Percentiles rank a stretch among this genome's conserved stretches.
These are phyloP conservation scores for Curvularia hawaiiensis DNA, from an alignment of 2,329 filamentous ascomycete species.

Conservation along the genomic window DNA sequence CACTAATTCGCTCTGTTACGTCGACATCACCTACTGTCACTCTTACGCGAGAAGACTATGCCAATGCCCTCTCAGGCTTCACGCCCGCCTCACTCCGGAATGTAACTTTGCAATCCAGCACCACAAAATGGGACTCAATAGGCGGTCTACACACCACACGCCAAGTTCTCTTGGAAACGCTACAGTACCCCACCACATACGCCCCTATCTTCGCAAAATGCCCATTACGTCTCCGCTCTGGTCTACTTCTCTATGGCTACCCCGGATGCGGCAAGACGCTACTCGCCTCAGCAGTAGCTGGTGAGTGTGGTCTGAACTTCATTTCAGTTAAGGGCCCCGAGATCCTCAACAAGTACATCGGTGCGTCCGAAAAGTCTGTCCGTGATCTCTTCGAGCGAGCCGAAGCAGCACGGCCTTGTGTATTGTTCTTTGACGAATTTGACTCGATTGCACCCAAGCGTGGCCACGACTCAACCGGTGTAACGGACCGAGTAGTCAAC, in stretches of 20 bases:
- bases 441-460: conserved; percentile 97
- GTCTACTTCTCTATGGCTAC: conserved; percentile 90
- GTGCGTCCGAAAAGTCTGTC: conserved; percentile 94
- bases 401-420: conserved; percentile 86
- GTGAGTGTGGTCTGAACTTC: conserved; percentile 97
- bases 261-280: conserved; percentile 97
- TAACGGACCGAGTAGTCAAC: conserved; percentile 98
- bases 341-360: conserved; percentile 99
- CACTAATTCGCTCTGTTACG: conserved; percentile 80
- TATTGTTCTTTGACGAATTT: conserved; percentile 98
- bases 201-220: conserved; percentile 97
- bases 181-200: conserved; percentile 97
- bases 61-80: conserved; percentile 84
- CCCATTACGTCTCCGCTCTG: conserved; percentile 90
- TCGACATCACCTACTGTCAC: conserved; percentile 56
- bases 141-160: conserved; percentile 86
- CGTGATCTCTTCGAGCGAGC: conserved; percentile 94
- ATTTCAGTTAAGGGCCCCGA: conserved; percentile 98
- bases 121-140: conserved; percentile 89
- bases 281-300: conserved; percentile 93
- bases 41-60: conserved; percentile 77
- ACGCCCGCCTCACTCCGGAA: conserved; percentile 94
- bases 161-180: conserved; percentile 88
- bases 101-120: conserved; percentile 90
- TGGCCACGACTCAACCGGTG: conserved; percentile 94